Percentiles rank a stretch among this genome's conserved stretches.
Conservation (phyloP, 192 early-diverging fungal genomes). For the Coemansia sp. region DNA sequence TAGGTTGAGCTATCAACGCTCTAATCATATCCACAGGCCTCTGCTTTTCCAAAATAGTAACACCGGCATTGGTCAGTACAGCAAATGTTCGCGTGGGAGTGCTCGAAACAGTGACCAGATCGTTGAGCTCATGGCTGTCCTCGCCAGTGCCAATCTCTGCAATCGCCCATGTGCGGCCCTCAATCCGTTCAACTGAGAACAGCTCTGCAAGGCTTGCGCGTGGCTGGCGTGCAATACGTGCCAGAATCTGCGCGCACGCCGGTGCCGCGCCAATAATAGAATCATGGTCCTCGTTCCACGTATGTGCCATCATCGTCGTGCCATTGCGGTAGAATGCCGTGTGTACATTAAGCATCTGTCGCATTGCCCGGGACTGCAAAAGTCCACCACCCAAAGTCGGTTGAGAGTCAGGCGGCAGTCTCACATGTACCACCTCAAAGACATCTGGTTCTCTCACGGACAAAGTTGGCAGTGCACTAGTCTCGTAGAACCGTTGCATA, state of each 20-base stretch:
- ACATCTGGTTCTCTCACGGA: slow-evolving; percentile 46
- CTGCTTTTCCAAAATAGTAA: slow-evolving; percentile 66
- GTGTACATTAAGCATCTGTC: slow-evolving; percentile 55
- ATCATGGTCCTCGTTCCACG: slow-evolving; percentile 70
- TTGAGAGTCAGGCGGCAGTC: slow-evolving; percentile 60
- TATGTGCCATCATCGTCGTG: slow-evolving; percentile 64
- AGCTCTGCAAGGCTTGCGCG: slow-evolving; percentile 54
- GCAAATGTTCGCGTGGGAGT: slow-evolving; percentile 63
- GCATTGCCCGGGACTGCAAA: slow-evolving; percentile 10
- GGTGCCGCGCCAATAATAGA: slow-evolving; percentile 61
- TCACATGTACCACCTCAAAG: slow-evolving; percentile 68
- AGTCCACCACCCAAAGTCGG: slow-evolving; percentile 20
- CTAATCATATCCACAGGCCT: slow-evolving; percentile 76
- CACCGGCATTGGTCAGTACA: slow-evolving; percentile 75
- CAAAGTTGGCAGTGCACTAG: slow-evolving; percentile 7
- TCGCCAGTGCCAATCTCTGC: slow-evolving; percentile 50
- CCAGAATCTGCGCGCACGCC: slow-evolving; percentile 61
- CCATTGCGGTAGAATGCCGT: slow-evolving; percentile 67
- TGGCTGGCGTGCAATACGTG: slow-evolving; percentile 26
- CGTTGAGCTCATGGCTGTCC: slow-evolving; percentile 55
- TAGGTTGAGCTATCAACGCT: slow-evolving; percentile 56
- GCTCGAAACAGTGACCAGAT: slow-evolving; percentile 63
- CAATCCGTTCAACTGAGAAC: slow-evolving; percentile 54
- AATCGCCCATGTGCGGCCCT: slow-evolving; percentile 85
- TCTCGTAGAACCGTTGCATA: slow-evolving; percentile 39